A percentile compares a stretch with the other conserved stretches of the same genome.
These are phyloP conservation scores for Cerioporus squamosus DNA, from an alignment of 1,284 basidiomycete species.

Conservation along the genomic window DNA sequence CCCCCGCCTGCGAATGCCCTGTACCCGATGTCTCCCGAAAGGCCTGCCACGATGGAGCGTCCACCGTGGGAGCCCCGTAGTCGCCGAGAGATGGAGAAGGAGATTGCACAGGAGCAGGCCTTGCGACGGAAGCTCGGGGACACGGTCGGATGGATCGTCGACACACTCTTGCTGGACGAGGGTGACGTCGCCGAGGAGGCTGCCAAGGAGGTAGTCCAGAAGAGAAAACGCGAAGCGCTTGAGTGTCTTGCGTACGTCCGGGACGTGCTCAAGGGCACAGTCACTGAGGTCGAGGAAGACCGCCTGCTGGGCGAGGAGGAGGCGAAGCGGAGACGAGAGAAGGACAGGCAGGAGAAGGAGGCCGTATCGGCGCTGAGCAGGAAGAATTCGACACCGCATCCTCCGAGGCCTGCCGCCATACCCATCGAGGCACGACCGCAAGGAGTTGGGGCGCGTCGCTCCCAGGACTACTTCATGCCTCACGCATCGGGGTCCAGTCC, in stretches of 20 bases:
- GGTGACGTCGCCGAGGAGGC: conserved; percentile 46
- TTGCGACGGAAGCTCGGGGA: conserved; percentile 67
- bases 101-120: conserved; percentile 53
- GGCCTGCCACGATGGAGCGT: conserved; percentile 50
- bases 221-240: conserved; percentile 66
- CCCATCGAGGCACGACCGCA: conserved; percentile 28
- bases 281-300: conserved; percentile 61
- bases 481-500: conserved; percentile 13
- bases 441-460: conserved; percentile 13
- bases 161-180: conserved; percentile 64
- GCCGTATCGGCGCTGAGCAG: conserved; percentile 22
- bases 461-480: conserved; percentile 25
- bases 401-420: conserved; percentile 33
- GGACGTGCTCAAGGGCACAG: conserved; percentile 65
- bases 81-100: conserved; percentile 68
- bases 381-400: conserved; percentile 25
- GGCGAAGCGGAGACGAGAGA: conserved; percentile 32
- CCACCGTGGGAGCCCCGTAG: conserved; percentile 68
- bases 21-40: conserved; percentile 70
- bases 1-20: conserved; percentile 46
- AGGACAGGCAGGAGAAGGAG: conserved; percentile 31
- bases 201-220: conserved; percentile 40
- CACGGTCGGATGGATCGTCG: conserved; percentile 72
- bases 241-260: conserved; percentile 76
- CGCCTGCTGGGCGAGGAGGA: conserved; percentile 63